These are phyloP conservation scores for Microbotryum silenes-acaulis DNA, from an alignment of 1,284 basidiomycete species.

Conservation along the genomic window DNA sequence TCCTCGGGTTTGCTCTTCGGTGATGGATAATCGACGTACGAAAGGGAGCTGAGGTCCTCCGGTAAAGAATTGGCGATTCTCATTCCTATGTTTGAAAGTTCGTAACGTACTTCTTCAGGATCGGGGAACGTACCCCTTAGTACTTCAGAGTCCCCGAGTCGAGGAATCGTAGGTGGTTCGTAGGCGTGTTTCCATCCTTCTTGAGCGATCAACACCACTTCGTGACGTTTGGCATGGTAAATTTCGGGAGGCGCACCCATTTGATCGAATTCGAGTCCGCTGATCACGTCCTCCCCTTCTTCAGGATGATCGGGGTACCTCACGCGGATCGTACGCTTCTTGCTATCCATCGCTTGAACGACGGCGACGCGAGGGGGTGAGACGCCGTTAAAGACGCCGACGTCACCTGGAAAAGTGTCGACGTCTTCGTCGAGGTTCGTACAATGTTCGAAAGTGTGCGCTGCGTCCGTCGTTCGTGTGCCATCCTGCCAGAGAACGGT, in stretches of 20 bases:
- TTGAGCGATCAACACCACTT: constrained; percentile 70
- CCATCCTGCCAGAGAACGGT: constrained; percentile 88
- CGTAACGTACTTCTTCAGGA: constrained; percentile 51
- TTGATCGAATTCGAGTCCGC: constrained; percentile 69
- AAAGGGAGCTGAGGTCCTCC: constrained; percentile 12
- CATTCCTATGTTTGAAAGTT: constrained; percentile 57
- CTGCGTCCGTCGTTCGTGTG: constrained; percentile 50
- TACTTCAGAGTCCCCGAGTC: constrained; percentile 66
- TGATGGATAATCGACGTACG: constrained; percentile 7
- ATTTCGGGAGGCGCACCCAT: constrained; percentile 56
- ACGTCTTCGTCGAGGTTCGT: constrained; percentile 47
- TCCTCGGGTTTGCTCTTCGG: constrained; percentile 27
- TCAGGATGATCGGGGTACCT: constrained; percentile 44
- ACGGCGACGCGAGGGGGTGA: constrained; percentile 59
- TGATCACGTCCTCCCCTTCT: constrained; percentile 53
- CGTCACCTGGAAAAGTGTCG: constrained; percentile 60
- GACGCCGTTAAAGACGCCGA: constrained; percentile 76
- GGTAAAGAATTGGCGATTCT: constrained; percentile 50
- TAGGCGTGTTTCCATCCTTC: constrained; percentile 61
- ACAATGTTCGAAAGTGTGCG: constrained; percentile 68
- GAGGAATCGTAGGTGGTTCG: constrained; percentile 56
- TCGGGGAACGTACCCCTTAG: constrained; percentile 49
- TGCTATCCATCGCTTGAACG: constrained; percentile 51
- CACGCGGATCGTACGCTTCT: constrained; percentile 37
- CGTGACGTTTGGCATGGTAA: constrained; percentile 72